These are phyloP conservation scores for Globisporangium nagaii DNA, from an alignment of 352 stramenopile genomes.

Conservation along the genomic window DNA sequence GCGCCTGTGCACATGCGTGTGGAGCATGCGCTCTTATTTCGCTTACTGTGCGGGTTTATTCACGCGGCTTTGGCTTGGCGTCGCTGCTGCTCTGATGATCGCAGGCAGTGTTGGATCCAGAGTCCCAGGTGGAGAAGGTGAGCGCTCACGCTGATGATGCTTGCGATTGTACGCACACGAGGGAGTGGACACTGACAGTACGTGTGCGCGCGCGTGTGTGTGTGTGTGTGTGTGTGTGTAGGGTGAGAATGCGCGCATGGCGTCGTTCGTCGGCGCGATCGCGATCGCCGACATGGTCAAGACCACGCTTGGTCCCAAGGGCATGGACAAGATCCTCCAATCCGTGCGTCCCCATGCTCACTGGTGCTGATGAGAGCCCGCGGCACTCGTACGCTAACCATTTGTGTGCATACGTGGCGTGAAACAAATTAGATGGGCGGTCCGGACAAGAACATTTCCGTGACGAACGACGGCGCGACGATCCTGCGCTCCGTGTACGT, in stretches of 20 bases:
- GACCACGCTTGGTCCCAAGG: constrained; percentile 99
- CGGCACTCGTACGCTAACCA: background rate
- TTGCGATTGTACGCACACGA: background rate
- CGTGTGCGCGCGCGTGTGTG: background rate
- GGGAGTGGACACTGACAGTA: background rate
- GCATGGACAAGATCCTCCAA: constrained; percentile 99
- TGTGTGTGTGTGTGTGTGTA: constrained; percentile 18
- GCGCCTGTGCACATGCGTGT: too few relatives aligned
- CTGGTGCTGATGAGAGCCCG: too few relatives aligned
- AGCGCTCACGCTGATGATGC: background rate
- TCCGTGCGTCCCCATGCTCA: constrained; percentile 41
- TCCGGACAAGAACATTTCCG: constrained; percentile 85
- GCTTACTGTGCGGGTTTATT: too few relatives aligned
- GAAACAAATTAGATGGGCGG: constrained; percentile 48
- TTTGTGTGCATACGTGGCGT: too few relatives aligned
- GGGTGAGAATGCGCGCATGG: constrained; percentile 98
- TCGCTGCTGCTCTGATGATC: too few relatives aligned
- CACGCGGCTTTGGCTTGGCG: too few relatives aligned
- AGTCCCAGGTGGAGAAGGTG: constrained; percentile 82
- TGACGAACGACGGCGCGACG: constrained; percentile 99
- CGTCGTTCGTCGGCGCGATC: constrained; percentile 98
- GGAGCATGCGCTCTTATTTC: too few relatives aligned
- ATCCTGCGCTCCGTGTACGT: constrained; percentile 97
- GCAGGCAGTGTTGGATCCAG: constrained; percentile 67
- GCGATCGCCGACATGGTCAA: constrained; percentile 99